phyloP scores from a whole-genome alignment of 805 yeast genomes.

The Blastobotrys muscicola region DNA sequence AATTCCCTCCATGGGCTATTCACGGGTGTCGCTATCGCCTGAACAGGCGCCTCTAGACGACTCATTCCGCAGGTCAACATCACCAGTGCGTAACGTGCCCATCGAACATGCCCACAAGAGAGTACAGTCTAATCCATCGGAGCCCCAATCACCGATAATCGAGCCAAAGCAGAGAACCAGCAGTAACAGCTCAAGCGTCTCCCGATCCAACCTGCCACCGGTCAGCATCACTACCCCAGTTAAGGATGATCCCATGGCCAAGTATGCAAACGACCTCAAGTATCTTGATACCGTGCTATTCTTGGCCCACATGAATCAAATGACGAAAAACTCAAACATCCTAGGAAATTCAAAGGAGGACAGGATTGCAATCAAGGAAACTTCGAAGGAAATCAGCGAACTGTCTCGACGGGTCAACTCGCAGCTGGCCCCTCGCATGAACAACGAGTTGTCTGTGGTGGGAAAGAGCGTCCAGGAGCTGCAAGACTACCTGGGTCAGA shows the following conservation, averaged over 20 bases:
- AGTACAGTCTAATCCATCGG: no score
- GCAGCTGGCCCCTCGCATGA: constrained; percentile 8
- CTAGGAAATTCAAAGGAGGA: neutral
- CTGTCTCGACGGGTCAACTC: constrained; percentile 5
- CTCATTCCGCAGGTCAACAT: constrained; percentile 5
- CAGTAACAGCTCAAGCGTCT: no score
- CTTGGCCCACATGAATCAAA: constrained; percentile 6
- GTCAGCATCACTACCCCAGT: neutral
- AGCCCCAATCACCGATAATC: no score
- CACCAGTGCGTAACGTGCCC: constrained; percentile 5
- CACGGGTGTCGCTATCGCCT: neutral
- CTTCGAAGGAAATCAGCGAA: constrained; percentile 9
- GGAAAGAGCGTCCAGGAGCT: constrained; percentile 12
- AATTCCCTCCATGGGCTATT: neutral
- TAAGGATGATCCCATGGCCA: neutral
- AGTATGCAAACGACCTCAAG: constrained; percentile 7
- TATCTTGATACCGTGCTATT: constrained; percentile 13
- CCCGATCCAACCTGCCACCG: no score
- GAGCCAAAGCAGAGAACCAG: no score
- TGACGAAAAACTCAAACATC: neutral
- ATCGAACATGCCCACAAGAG: neutral
- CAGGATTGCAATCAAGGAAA: constrained; percentile 1
- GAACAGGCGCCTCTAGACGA: neutral
- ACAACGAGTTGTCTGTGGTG: constrained; percentile 6
- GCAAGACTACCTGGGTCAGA: constrained; percentile 12